phyloP scores from a whole-genome alignment of 345 rosid genomes.

The Pugionium dolabratum region DNA sequence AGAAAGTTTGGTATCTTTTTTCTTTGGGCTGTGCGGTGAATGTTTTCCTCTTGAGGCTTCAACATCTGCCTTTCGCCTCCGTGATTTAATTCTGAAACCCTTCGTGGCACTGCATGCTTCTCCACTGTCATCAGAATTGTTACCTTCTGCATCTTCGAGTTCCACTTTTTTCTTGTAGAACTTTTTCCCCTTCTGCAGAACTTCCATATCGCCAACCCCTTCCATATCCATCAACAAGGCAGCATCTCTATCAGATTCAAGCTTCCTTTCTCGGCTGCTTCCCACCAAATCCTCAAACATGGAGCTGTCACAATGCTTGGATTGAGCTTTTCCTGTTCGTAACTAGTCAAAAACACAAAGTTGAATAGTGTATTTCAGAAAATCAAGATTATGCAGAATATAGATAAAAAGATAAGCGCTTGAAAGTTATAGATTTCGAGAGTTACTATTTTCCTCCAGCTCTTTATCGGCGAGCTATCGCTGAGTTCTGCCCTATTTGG shows the following conservation, averaged over 20 bases:
- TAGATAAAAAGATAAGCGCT: constrained; percentile 12
- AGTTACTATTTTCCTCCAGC: constrained; percentile 72
- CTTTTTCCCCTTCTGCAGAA: constrained; percentile 59
- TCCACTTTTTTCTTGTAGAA: constrained; percentile 55
- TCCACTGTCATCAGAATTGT: constrained; percentile 64
- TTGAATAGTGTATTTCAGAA: constrained; percentile 1
- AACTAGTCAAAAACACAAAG: constrained; percentile 43
- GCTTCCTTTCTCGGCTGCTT: constrained; percentile 49
- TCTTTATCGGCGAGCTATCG: constrained; percentile 56
- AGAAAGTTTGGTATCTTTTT: constrained; percentile 57
- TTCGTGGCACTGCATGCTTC: constrained; percentile 89
- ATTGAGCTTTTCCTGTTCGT: constrained; percentile 48
- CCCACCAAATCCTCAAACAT: constrained; percentile 45
- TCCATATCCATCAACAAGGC: constrained; percentile 59
- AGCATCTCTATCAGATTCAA: constrained; percentile 47
- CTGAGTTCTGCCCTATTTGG: constrained; percentile 45
- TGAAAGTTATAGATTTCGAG: constrained; percentile 13
- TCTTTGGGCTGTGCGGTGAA: constrained; percentile 48
- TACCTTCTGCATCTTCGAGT: constrained; percentile 51
- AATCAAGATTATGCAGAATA: background rate
- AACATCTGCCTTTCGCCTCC: constrained; percentile 46
- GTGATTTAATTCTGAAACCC: constrained; percentile 51
- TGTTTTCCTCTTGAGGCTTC: constrained; percentile 52
- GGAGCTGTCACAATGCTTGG: constrained; percentile 47
- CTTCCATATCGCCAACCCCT: constrained; percentile 65